Evolutionary conservation across 2,329 filamentous ascomycete genomes (phyloP).

Genomic region (Camillea tinctor): DNA sequence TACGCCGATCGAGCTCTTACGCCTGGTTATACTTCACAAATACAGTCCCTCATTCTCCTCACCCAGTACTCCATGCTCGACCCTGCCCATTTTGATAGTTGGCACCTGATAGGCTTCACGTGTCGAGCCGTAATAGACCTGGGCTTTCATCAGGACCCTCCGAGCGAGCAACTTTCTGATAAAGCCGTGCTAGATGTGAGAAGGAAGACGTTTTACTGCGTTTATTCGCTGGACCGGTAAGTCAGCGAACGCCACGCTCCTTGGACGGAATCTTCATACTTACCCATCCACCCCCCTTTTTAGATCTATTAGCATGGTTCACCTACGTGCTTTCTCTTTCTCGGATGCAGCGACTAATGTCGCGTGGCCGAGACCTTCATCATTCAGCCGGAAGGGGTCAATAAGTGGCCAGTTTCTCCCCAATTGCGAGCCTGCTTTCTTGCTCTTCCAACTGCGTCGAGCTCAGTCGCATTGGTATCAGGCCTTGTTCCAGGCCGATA

Average conservation of each 20-base stretch:
- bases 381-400: constrained; percentile 42
- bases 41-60: constrained; percentile 82
- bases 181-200: constrained; percentile 72
- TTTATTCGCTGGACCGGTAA: constrained; percentile 85
- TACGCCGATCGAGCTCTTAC: constrained; percentile 80
- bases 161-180: constrained; percentile 65
- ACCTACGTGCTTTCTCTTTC: constrained; percentile 87
- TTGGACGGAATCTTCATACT: not conserved
- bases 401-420: constrained; percentile 44
- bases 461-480: constrained; percentile 90
- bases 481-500: constrained; percentile 76
- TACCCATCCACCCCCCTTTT: constrained; percentile 3
- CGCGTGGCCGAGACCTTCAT: constrained; percentile 62
- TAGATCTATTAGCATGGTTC: constrained; percentile 74
- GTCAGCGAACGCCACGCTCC: constrained; percentile 20
- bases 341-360: constrained; percentile 86
- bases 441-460: constrained; percentile 79
- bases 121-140: constrained; percentile 84
- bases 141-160: constrained; percentile 89
- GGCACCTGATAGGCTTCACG: constrained; percentile 90
- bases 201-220: constrained; percentile 83
- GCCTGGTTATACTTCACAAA: constrained; percentile 80
- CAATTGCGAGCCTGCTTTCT: constrained; percentile 67
- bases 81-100: constrained; percentile 87
- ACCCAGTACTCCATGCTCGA: constrained; percentile 90